A percentile compares a stretch with the other conserved stretches of the same genome.
These are phyloP conservation scores for Arctium lappa DNA, from an alignment of 129 eudicot genomes.

Conservation along the genomic window DNA sequence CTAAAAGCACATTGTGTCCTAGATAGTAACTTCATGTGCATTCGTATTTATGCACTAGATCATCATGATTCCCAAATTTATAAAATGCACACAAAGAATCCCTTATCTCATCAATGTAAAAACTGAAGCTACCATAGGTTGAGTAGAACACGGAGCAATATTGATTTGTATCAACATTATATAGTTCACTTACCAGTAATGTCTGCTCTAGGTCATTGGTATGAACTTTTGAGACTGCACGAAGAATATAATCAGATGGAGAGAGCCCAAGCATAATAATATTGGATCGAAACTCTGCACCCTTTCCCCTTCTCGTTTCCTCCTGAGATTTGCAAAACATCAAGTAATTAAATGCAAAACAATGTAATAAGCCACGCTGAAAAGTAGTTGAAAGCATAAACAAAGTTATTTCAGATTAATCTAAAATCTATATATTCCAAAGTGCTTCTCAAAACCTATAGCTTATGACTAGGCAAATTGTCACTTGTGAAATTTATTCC, in stretches of 20 bases:
- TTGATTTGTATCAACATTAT: not conserved
- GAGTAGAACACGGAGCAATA: not conserved
- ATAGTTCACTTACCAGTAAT: slow-evolving; percentile 51
- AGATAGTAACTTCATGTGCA: too few species aligned
- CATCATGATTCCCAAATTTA: too few species aligned
- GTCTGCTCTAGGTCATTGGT: slow-evolving; percentile 95
- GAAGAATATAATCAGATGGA: slow-evolving; percentile 74
- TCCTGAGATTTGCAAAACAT: slow-evolving; percentile 45
- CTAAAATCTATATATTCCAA: not conserved
- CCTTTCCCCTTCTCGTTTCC: slow-evolving; percentile 62
- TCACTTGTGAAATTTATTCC: too few species aligned
- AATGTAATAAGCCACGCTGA: not conserved
- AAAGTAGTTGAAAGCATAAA: not conserved
- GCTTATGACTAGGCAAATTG: not conserved
- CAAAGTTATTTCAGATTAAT: not conserved
- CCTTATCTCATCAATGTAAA: not conserved
- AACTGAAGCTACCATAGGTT: not conserved
- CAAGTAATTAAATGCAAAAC: not conserved
- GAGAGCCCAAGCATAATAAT: slow-evolving; percentile 70
- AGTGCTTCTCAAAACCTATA: not conserved
- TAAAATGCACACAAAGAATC: not conserved
- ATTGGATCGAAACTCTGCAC: slow-evolving; percentile 56
- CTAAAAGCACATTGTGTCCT: not conserved
- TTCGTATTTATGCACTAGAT: too few species aligned
- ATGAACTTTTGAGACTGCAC: slow-evolving; percentile 77